Conservation (phyloP, 176 grass and related monocot species). For the Avena insularis region DNA sequence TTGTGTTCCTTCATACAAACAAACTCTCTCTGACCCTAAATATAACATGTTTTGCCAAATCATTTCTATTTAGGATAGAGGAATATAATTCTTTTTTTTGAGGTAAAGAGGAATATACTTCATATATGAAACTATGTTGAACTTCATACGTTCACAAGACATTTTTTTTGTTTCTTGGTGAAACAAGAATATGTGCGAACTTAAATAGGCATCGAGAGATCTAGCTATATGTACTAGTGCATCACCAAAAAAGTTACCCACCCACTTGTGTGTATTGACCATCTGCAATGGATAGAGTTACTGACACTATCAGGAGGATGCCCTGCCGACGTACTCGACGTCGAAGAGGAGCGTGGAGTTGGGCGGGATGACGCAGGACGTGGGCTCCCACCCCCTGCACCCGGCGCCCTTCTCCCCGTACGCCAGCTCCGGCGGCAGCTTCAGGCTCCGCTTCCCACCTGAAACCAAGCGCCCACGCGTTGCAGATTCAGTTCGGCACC, state of each 20-base stretch:
- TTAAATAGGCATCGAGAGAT: too few species aligned
- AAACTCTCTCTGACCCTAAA: too few species aligned
- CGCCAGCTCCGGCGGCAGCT: constrained; percentile 76
- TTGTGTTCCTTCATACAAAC: too few species aligned
- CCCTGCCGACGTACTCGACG: constrained; percentile 84
- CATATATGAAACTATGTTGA: too few species aligned
- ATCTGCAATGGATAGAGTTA: not conserved
- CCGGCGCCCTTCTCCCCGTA: constrained; percentile 84
- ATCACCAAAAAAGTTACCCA: not conserved
- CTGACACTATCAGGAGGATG: constrained; percentile 30
- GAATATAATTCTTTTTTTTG: too few species aligned
- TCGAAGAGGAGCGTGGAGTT: constrained; percentile 95
- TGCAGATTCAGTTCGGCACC: not conserved
- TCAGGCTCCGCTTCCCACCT: constrained; percentile 91
- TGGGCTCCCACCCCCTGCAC: constrained; percentile 77
- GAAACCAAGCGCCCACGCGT: not conserved
- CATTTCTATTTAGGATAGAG: too few species aligned
- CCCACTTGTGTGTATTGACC: not conserved
- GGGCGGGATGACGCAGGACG: constrained; percentile 85
- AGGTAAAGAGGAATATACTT: not conserved
- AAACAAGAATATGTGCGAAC: too few species aligned
- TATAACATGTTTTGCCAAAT: too few species aligned
- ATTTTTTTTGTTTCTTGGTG: too few species aligned
- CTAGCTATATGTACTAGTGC: not conserved
- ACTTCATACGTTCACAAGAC: too few species aligned